A percentile compares a stretch with the other conserved stretches of the same genome.
Conservation (phyloP, 1,139 yeast genomes). For the Debaryomyces fabryi region DNA sequence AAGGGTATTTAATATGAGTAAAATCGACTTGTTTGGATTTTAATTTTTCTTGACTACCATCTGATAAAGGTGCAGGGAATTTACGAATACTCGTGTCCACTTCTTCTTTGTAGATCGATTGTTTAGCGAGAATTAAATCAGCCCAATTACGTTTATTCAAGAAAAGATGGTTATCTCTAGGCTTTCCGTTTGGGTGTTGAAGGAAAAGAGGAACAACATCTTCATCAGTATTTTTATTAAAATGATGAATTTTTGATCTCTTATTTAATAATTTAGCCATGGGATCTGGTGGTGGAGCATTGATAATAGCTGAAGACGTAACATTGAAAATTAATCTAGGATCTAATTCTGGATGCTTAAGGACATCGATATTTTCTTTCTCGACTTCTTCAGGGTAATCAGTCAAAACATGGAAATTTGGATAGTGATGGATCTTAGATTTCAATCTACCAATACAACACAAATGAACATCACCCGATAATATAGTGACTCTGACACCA, state of each 20-base stretch:
- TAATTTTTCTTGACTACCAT: conserved; percentile 13
- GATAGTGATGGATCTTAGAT: conserved; percentile 53
- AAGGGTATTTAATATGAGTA: conserved; percentile 48
- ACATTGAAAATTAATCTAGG: conserved; percentile 80
- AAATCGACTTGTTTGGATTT: conserved; percentile 17
- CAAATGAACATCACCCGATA: conserved; percentile 93
- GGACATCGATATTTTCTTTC: conserved; percentile 39
- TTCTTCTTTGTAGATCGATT: conserved; percentile 31
- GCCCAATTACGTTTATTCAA: conserved; percentile 82
- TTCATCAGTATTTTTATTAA: conserved; percentile 67
- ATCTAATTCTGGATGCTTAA: conserved; percentile 64
- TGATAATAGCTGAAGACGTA: conserved; percentile 85
- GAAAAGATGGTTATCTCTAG: conserved; percentile 59
- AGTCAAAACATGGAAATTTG: conserved; percentile 28
- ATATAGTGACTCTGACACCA: conserved; percentile 76
- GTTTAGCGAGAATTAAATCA: conserved; percentile 44
- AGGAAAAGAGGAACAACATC: conserved; percentile 76
- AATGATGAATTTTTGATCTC: conserved; percentile 70
- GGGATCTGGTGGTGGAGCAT: conserved; percentile 89
- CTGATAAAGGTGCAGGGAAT: conserved; percentile 35
- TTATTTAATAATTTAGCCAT: conserved; percentile 72
- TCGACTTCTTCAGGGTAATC: conserved; percentile 25
- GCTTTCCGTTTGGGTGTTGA: conserved; percentile 59
- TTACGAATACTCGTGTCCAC: conserved; percentile 20
- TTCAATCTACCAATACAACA: conserved; percentile 81